Evolutionary conservation across 257 asterid genomes (phyloP).

Genomic region (Nyctanthes arbortristis): DNA sequence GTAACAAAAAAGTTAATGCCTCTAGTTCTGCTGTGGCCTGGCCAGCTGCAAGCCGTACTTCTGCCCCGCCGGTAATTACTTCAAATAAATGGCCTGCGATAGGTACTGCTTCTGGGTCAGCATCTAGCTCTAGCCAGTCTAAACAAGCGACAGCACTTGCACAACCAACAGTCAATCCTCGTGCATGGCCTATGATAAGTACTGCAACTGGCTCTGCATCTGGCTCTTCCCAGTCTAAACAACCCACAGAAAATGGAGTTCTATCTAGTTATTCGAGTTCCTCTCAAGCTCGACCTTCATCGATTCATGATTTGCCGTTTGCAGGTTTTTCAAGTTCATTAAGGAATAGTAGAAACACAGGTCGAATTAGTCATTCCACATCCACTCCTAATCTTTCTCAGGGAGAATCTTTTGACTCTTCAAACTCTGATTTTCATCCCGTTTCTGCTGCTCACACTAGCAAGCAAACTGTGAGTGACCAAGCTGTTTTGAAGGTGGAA

Average conservation of each 20-base stretch:
- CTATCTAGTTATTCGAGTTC: slow-evolving; percentile 48
- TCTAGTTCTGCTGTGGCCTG: slow-evolving; percentile 49
- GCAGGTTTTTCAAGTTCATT: slow-evolving; percentile 48
- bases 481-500: slow-evolving; percentile 43
- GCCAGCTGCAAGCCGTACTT: slow-evolving; percentile 44
- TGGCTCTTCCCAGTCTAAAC: slow-evolving; percentile 47
- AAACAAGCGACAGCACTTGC: slow-evolving; percentile 20
- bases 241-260: slow-evolving; percentile 33
- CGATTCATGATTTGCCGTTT: slow-evolving; percentile 40
- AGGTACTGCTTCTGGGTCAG: slow-evolving; percentile 51
- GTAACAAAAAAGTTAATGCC: slow-evolving; percentile 39
- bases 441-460: slow-evolving; percentile 61
- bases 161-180: slow-evolving; percentile 12
- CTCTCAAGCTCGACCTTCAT: slow-evolving; percentile 45
- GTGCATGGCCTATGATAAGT: slow-evolving; percentile 60
- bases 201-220: slow-evolving; percentile 57
- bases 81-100: slow-evolving; percentile 60
- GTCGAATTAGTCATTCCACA: slow-evolving; percentile 62
- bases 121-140: slow-evolving; percentile 49
- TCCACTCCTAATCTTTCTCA: slow-evolving; percentile 82
- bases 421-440: slow-evolving; percentile 68
- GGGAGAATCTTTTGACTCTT: slow-evolving; percentile 43
- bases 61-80: slow-evolving; percentile 36
- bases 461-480: slow-evolving; percentile 38
- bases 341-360: slow-evolving; percentile 46